Conservation (phyloP, 2,329 filamentous ascomycete genomes). For the Fusarium citri region DNA sequence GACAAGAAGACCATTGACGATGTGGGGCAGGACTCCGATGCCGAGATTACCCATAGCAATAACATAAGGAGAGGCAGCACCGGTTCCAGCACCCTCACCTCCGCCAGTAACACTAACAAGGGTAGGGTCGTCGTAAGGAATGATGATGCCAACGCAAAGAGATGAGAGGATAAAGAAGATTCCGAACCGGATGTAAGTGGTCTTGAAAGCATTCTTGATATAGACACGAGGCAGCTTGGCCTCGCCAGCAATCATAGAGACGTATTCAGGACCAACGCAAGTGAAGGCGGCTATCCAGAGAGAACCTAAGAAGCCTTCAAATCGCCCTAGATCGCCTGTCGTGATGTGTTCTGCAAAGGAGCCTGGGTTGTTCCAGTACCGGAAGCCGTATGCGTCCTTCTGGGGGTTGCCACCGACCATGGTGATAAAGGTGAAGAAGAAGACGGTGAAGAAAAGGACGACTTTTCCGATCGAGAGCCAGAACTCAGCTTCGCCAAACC, state of each 20-base stretch:
- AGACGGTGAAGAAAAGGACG: slow-evolving; percentile 55
- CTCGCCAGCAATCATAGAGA: slow-evolving; percentile 73
- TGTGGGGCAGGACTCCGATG: slow-evolving; percentile 63
- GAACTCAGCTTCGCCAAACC: slow-evolving; percentile 60
- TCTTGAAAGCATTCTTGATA: slow-evolving; percentile 63
- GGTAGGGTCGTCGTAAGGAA: slow-evolving; percentile 66
- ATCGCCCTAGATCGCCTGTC: slow-evolving; percentile 70
- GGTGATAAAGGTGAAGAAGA: slow-evolving; percentile 69
- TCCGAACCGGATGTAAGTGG: slow-evolving; percentile 62
- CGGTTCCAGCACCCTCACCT: slow-evolving; percentile 52
- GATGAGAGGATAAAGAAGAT: slow-evolving; percentile 54
- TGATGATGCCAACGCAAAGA: slow-evolving; percentile 69
- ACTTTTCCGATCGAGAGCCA: slow-evolving; percentile 60
- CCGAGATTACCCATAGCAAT: slow-evolving; percentile 62
- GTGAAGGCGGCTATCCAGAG: slow-evolving; percentile 70
- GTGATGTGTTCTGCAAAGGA: slow-evolving; percentile 64
- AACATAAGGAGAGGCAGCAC: slow-evolving; percentile 60
- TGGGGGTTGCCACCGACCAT: slow-evolving; percentile 70
- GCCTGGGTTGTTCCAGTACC: slow-evolving; percentile 74
- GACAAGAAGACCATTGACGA: slow-evolving; percentile 64
- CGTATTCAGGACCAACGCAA: slow-evolving; percentile 71
- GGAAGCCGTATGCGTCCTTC: slow-evolving; percentile 69
- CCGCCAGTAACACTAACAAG: slow-evolving; percentile 63
- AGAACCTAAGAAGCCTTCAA: slow-evolving; percentile 74
- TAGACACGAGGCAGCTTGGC: slow-evolving; percentile 67